Evolutionary conservation across 2,329 filamentous ascomycete genomes (phyloP), one percentile per base, ranked within the genome.

Genomic region (Monosporascus sp.): DNA sequence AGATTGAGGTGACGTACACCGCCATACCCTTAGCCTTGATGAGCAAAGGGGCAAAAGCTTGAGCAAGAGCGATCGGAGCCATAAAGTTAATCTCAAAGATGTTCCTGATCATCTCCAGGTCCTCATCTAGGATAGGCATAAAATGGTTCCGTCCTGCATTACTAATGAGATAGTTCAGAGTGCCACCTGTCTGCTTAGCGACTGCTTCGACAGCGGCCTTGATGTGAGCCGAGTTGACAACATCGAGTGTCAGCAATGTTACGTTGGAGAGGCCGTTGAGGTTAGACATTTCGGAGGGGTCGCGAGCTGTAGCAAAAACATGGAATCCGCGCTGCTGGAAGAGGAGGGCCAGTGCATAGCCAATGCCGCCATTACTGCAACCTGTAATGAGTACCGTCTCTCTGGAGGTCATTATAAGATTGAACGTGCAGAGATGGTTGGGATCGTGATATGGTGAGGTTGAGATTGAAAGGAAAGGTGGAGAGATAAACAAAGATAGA

Each of bases 21-120:
- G 55, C 56, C 50, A 60, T 65, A 3, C 67, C 65, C 54, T 66
- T 65, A 3, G 63, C 54, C 37, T 61, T 60, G 52, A 67, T 61
- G 20, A 70, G 56, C 50, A 67, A 45, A 15, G 62, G 60, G 15
- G 60, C 53, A 48, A 70, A 67, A 1, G 59, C 57, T 39, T 66
- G 60, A 17, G 62, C 62, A 11, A 67, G 55, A 35, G 60, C 60
- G 39, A 70, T 58, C 1, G 62, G 60, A n/a, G 60, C 65, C 9
- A 64, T 57, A 55, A 68, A 61, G 49, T 69, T 70, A 27, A 67
- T 62, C 20, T 65, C 65, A 39, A 67, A 68, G 24, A 67, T 51
- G 1, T 57, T 35, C 38, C 57, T 62, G 25, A 58, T 54, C 9
- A 18, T 39, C 4, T 57, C 50, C 15, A 64, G 49, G 39, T 64